A percentile compares a stretch with the other conserved stretches of the same genome.
These are phyloP conservation scores for Capillidium rhysosporum DNA, from an alignment of 371 early-diverging fungal species.

Conservation along the genomic window DNA sequence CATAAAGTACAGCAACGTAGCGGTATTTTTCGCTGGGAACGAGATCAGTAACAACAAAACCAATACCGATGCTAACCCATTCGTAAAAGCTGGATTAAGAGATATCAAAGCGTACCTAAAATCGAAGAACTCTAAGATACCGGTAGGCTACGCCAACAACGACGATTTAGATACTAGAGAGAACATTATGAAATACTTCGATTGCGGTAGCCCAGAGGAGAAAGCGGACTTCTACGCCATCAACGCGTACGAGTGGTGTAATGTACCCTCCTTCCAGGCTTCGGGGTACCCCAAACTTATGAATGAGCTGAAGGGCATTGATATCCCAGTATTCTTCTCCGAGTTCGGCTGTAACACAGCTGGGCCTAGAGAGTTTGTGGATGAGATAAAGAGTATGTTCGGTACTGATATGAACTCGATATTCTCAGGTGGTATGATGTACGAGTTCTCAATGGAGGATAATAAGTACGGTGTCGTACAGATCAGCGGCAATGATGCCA, in stretches of 20 bases:
- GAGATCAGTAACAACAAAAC: slow-evolving; percentile 51
- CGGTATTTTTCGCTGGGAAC: slow-evolving; percentile 61
- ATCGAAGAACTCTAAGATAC: slow-evolving; percentile 26
- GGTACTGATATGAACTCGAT: slow-evolving; percentile 39
- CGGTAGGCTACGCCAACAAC: slow-evolving; percentile 65
- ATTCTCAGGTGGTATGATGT: slow-evolving; percentile 60
- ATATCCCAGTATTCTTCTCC: slow-evolving; percentile 36
- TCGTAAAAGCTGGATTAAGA: slow-evolving; percentile 49
- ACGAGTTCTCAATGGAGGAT: slow-evolving; percentile 59
- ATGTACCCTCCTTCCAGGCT: slow-evolving; percentile 23
- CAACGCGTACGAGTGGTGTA: slow-evolving; percentile 46
- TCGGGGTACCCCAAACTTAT: slow-evolving; percentile 37
- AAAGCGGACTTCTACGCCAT: slow-evolving; percentile 53
- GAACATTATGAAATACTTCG: slow-evolving; percentile 44
- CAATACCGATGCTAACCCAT: slow-evolving; percentile 45
- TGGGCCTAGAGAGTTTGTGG: slow-evolving; percentile 24
- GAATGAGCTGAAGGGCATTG: slow-evolving; percentile 23
- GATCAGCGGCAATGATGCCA: slow-evolving; percentile 17
- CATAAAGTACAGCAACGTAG: slow-evolving; percentile 33
- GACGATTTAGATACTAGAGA: slow-evolving; percentile 50
- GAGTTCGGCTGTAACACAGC: slow-evolving; percentile 44
- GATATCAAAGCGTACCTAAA: slow-evolving; percentile 46
- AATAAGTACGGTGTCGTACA: slow-evolving; percentile 60
- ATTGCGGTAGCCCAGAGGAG: slow-evolving; percentile 39
- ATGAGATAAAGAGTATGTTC: slow-evolving; percentile 23